Evolutionary conservation across 202 grass and related monocot genomes (phyloP).

Genomic region (Thinopyrum obtusiflorum): DNA sequence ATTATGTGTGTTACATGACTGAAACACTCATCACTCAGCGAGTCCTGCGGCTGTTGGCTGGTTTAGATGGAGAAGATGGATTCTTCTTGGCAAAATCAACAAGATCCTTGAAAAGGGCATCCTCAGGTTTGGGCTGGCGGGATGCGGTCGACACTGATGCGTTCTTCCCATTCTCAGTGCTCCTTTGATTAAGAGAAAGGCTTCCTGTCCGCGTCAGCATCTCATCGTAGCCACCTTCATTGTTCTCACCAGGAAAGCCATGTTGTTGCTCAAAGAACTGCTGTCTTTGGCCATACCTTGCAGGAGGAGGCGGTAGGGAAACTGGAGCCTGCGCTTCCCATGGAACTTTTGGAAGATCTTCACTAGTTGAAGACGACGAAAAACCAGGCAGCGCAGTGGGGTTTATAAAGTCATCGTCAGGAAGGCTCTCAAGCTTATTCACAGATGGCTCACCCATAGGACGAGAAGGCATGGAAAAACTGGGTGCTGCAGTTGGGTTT

Average conservation of each 20-base stretch:
- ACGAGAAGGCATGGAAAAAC: conserved; percentile 34
- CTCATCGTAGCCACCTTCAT: conserved; percentile 43
- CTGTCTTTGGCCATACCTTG: conserved; percentile 81
- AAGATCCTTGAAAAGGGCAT: conserved; percentile 91
- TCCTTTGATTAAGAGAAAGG: conserved; percentile 52
- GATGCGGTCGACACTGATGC: neutral
- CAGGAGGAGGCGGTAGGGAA: conserved; percentile 77
- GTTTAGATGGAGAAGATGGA: conserved; percentile 63
- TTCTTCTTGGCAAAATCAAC: conserved; percentile 81
- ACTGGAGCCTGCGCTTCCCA: conserved; percentile 58
- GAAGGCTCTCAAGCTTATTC: conserved; percentile 39
- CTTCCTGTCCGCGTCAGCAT: conserved; percentile 38
- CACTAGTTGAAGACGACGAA: conserved; percentile 36
- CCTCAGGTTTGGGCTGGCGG: conserved; percentile 71
- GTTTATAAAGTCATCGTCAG: conserved; percentile 60
- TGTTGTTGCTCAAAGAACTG: conserved; percentile 76
- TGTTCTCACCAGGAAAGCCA: conserved; percentile 40
- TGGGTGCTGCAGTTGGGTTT: conserved; percentile 54
- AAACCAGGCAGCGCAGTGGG: conserved; percentile 52
- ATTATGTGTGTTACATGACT: neutral
- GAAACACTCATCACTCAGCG: conserved; percentile 39
- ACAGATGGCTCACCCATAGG: neutral
- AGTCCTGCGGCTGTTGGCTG: conserved; percentile 73
- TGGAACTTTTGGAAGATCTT: conserved; percentile 61
- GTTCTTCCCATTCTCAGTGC: conserved; percentile 31